These are phyloP conservation scores for Alternaria brassicicola DNA, from an alignment of 2,329 filamentous ascomycete genomes.

Conservation along the genomic window DNA sequence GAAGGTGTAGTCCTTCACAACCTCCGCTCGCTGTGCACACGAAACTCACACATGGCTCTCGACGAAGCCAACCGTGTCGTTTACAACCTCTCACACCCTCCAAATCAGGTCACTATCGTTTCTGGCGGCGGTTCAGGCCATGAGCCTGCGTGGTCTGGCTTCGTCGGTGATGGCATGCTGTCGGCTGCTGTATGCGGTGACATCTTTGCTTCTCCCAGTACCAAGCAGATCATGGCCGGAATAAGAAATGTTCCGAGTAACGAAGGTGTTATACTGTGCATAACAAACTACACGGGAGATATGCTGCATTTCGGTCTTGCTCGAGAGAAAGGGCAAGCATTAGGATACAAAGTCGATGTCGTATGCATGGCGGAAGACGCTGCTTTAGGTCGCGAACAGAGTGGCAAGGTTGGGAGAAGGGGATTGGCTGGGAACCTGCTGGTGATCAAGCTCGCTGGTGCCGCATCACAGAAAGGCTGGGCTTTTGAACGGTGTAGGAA, in stretches of 20 bases:
- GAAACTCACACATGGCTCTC: constrained; percentile 53
- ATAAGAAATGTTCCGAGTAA: constrained; percentile 55
- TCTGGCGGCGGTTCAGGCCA: constrained; percentile 57
- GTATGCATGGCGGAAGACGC: constrained; percentile 59
- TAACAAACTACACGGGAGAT: constrained; percentile 59
- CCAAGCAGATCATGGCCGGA: constrained; percentile 58
- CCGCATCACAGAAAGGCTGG: constrained; percentile 53
- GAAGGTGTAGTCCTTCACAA: constrained; percentile 58
- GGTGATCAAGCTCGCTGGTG: constrained; percentile 56
- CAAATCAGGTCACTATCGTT: constrained; percentile 53
- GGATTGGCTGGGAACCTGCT: constrained; percentile 59
- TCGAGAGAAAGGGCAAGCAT: constrained; percentile 54
- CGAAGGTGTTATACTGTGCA: constrained; percentile 55
- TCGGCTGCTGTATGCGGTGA: constrained; percentile 56
- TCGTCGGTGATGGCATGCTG: constrained; percentile 57
- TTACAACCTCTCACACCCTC: constrained; percentile 53
- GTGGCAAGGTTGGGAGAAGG: constrained; percentile 56
- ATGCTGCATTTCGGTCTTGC: constrained; percentile 58
- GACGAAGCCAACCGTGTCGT: constrained; percentile 57
- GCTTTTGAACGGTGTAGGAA: constrained; percentile 54
- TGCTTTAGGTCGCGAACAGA: constrained; percentile 56
- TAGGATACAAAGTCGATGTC: constrained; percentile 55
- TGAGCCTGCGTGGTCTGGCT: constrained; percentile 58
- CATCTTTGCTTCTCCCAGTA: constrained; percentile 56
- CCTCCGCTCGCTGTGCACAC: constrained; percentile 54